Evolutionary conservation across 2,329 filamentous ascomycete genomes (phyloP), one percentile per base, ranked within the genome.

Genomic region (Myriangium duriaei): DNA sequence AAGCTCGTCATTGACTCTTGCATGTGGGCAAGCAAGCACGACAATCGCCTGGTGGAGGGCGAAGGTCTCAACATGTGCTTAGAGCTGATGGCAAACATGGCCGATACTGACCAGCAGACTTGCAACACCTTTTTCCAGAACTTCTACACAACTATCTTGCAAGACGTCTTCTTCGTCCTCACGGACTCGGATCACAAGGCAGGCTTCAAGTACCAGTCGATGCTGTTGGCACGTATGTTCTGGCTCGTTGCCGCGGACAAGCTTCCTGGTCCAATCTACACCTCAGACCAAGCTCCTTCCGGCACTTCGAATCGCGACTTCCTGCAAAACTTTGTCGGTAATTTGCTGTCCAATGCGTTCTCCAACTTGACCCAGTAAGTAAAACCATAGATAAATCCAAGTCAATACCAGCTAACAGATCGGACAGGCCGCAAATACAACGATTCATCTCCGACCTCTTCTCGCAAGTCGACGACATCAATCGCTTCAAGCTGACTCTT

Each of bases 1-100:
- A 98, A 98, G 65, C 93, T 96, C 55, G 87, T 98, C 52, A 96
- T 98, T 49, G 91, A 98, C 60, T 93, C 88, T 24, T 98, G 92
- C 69, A 86, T 96, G 72, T 98, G 91, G 92, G 91, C 92, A n/a
- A 95, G 88, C 68, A 98, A 98, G 69, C 91, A 98, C 62, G 91
- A 98, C 65, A 98, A 98, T 64, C 82, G 91, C 43, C 86, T 95
- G 56, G 91, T 98, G 18, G 91, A 98, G 62, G 85, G 83, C 49
- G 92, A 91, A 28, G 91, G 91, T 43, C 75, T 98, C 44, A 91
- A 87, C 62, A 98, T 98, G 91, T 96, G 88, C 60, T 76, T 94
- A 49, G 91, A 98, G 64, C 71, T 98, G 47, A 87, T 98, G 57
- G 88, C 82, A 62, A 98, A 98, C 63, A 94, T 98, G 67, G 85